Base-by-base conservation (phyloP, 2,329 filamentous ascomycete genomes). In the Neophaeococcomyces aloes region DNA sequence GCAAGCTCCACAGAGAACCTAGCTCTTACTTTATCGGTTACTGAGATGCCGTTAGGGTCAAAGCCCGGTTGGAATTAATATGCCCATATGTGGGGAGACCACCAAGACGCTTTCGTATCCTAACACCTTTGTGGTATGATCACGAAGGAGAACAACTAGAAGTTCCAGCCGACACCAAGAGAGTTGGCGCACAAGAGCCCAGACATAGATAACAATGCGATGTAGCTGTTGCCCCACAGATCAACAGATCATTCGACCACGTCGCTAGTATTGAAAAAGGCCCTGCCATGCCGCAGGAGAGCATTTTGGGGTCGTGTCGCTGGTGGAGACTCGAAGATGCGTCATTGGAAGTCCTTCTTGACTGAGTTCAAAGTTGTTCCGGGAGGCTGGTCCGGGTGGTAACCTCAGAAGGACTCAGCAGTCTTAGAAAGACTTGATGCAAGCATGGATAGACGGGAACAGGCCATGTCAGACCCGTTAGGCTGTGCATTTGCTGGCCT, bases 181-280 rank as follows among this genome's bases (percentile, higher is more conserved):
- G 8, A 14, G 5, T 3, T 23, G 8, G 7, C 29, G 23, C 11
- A 15, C 14, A n/a, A 32, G 17, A 17, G n/a, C 38, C 38, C 13
- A 23, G 38, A 41, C 38, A 41, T 19, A 8, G 29, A 23, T 23
- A 33, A 18, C 29, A 29, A 32, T 17, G 29, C 17, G 14, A 41
- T 17, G 11, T 15, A 13, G 13, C 13, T 11, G 38, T 15, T 32
- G 15, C 38, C 17, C 29, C 14, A 8, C 13, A 14, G 17, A 7
- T 14, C 6, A 27, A 5, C 23, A 15, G 18, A 39, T 15, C 19
- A 17, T 21, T 41, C 19, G 29, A 21, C 38, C 38, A 32, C 27
- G 38, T 41, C 31, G 37, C 35, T 14, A 19, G 17, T 15, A 6
- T 27, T 11, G 13, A 15, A 10, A 8, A 19, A 25, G 25, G 23